Percentiles rank a stretch among this genome's conserved stretches.
These are phyloP conservation scores for Microascus cirrosus DNA, from an alignment of 2,329 filamentous ascomycete genomes.

Conservation along the genomic window DNA sequence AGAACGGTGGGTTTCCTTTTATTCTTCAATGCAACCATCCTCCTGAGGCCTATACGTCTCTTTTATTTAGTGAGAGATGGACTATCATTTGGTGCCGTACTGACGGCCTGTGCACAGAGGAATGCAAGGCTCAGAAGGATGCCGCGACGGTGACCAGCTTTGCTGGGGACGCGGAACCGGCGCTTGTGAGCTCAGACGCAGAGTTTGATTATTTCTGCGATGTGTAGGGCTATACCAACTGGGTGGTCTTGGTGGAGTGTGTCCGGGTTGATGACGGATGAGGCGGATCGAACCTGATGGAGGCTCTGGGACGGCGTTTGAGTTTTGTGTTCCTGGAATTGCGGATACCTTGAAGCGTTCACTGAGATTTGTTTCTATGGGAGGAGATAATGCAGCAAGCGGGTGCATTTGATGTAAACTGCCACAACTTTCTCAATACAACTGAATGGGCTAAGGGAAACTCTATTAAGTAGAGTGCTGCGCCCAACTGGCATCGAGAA, in stretches of 20 bases:
- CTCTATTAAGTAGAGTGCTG: too few relatives aligned
- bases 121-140: constrained; percentile 22
- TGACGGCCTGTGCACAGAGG: constrained; percentile 14
- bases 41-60: not conserved
- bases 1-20: constrained; percentile 24
- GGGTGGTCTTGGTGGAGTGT: not conserved
- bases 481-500: not conserved
- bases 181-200: constrained; percentile 25
- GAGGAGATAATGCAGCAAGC: not conserved
- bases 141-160: constrained; percentile 10
- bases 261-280: not conserved
- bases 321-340: not conserved
- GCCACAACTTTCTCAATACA: too few relatives aligned
- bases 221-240: constrained; percentile 9
- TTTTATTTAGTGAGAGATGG: too few relatives aligned
- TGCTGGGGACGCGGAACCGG: constrained; percentile 6
- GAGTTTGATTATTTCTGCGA: constrained; percentile 37
- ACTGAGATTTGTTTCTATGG: not conserved
- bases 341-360: not conserved
- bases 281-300: not conserved
- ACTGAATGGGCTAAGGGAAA: too few relatives aligned
- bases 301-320: not conserved
- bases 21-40: not conserved
- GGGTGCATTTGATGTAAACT: too few relatives aligned
- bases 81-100: not conserved